These are phyloP conservation scores for Tulasnella sp. DNA, from an alignment of 768 basidiomycete genomes.

Conservation along the genomic window DNA sequence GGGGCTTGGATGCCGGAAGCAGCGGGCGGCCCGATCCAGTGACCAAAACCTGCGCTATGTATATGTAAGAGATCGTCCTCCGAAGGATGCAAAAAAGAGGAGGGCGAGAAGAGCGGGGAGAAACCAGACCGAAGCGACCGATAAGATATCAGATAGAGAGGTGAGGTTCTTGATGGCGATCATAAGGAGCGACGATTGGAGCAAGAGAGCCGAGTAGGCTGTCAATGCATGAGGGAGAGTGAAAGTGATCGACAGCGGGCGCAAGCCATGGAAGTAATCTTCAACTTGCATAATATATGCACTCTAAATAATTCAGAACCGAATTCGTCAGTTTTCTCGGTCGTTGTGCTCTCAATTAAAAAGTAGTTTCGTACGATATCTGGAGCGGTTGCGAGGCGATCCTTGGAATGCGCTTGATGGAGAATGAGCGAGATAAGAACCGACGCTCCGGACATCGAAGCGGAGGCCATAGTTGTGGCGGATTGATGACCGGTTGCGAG, in stretches of 20 bases:
- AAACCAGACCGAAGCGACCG: background rate
- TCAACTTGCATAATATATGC: constrained; percentile 29
- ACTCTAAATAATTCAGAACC: background rate
- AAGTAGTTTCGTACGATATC: constrained; percentile 23
- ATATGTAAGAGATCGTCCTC: background rate
- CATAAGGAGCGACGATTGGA: constrained; percentile 10
- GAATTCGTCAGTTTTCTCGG: no score
- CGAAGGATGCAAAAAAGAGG: background rate
- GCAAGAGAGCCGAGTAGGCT: constrained; percentile 23
- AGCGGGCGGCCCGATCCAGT: no score
- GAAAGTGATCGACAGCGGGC: constrained; percentile 29
- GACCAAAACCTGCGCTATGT: background rate
- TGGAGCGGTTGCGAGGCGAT: background rate
- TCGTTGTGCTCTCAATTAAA: background rate
- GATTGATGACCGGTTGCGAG: constrained; percentile 6
- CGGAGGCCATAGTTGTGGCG: background rate
- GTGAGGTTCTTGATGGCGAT: constrained; percentile 1
- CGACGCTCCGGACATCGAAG: constrained; percentile 8
- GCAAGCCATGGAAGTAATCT: constrained; percentile 28
- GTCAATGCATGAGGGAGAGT: constrained; percentile 28
- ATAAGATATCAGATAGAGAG: background rate
- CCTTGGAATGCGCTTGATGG: constrained; percentile 10
- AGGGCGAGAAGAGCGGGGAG: background rate
- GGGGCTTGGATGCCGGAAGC: no score
- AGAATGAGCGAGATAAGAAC: constrained; percentile 22